Conservation (phyloP, 208 protist species). For the Naegleria gruberi region DNA sequence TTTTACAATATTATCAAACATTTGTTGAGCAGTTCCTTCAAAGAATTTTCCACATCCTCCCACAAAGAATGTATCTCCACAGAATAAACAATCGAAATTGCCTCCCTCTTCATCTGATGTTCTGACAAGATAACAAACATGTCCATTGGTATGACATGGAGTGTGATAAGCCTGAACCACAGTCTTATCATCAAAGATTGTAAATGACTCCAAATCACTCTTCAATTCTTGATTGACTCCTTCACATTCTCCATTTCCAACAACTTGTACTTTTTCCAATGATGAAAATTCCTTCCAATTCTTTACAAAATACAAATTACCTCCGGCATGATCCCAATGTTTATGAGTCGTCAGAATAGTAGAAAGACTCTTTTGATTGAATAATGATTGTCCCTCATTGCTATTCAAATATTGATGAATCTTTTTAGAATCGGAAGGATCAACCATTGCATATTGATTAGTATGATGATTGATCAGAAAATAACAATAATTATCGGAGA, state of each 20-base stretch:
- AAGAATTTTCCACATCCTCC: conserved; percentile 9
- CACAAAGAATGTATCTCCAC: not conserved
- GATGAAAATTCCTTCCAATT: too few species aligned
- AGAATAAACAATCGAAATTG: not conserved
- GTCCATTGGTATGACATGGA: not conserved
- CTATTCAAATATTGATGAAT: not conserved
- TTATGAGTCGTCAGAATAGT: not conserved
- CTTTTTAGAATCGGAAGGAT: not conserved
- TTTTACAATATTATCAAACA: not conserved
- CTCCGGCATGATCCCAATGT: conserved; percentile 2
- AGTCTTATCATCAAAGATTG: not conserved
- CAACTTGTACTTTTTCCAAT: not conserved
- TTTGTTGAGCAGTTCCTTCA: not conserved
- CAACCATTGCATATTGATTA: not conserved
- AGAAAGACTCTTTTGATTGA: not conserved
- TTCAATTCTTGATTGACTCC: not conserved
- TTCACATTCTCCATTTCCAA: not conserved
- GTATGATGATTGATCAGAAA: not conserved
- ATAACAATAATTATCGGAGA: not conserved
- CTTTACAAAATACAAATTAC: not conserved
- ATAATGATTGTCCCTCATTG: not conserved
- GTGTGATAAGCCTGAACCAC: not conserved
- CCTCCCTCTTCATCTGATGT: not conserved
- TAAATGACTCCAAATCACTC: not conserved
- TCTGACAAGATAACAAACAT: not conserved